Evolutionary conservation across 148 eudicot genomes (phyloP), one percentile per base, ranked within the genome.

Genomic region (Diospyros kaki): DNA sequence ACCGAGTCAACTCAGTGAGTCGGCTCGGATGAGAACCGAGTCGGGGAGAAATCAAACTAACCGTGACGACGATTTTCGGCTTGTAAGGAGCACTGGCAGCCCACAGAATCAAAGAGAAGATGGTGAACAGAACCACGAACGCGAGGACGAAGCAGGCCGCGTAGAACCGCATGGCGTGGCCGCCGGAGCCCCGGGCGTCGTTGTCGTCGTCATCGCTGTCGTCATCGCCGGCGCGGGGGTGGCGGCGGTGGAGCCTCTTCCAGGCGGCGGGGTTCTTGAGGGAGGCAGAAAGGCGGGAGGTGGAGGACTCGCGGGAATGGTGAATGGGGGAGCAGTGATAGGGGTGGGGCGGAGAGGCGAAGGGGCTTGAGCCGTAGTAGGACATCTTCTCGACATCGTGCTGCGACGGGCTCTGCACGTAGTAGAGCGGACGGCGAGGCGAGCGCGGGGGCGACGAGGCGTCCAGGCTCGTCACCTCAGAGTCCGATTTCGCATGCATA

Each of bases 271-370:
- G 52, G 71, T 76, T 75, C 39, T 86, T 89, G 9, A 85, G 14
- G 13, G 94, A 81, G 55, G 90, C 90, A 4, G 95, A 90, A 76
- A 86, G 86, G 0, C 95, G 80, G 0, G 95, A 88, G 15, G 89
- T 86, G 53, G 96, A 93, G 4, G 93, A 89, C 66, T 93, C 96
- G 8, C 93, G 84, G 4, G 98, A 91, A 75, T 90, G 96, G 84
- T 90, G 98, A 4, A 89, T 82, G 1, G 92, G 93, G 2, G 92
- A 91, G 83, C 88, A 90, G 74, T 84, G 95, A 87, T 90, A 90
- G 43, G 83, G 85, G 6, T 73, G 66, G 81, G 86, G 56, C 28
- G 28, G 28, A 80, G 38, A 88, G 2, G 80, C 84, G 62, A 77
- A 68, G 0, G 95, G 95, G 68, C 89, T 87, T 3, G 91, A 82